phyloP scores from a whole-genome alignment of 106 monocot genomes.

The Phalaenopsis aphrodite region DNA sequence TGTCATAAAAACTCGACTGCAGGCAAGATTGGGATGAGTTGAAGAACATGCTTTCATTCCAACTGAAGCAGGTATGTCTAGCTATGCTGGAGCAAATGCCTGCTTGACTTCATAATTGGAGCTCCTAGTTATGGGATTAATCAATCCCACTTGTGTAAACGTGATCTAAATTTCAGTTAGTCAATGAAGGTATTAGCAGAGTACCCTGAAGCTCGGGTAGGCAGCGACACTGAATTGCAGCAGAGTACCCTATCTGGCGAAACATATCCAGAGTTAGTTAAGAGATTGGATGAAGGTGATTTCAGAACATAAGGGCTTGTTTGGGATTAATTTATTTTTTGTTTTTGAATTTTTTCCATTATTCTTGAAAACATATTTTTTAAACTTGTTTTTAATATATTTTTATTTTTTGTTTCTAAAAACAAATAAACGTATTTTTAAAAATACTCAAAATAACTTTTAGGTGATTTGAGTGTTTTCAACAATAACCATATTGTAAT shows the following conservation, averaged over 20 bases:
- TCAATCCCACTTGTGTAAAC: background rate
- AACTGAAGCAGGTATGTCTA: conserved; percentile 88
- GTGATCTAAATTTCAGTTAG: conserved; percentile 14
- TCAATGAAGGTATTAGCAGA: conserved; percentile 64
- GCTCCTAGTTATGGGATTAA: background rate
- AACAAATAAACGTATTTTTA: no score
- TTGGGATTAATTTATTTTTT: no score
- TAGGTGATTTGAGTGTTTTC: no score
- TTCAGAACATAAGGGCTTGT: background rate
- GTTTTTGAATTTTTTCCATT: no score
- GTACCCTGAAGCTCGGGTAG: conserved; percentile 57
- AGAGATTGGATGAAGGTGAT: conserved; percentile 83
- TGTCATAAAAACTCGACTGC: conserved; percentile 10
- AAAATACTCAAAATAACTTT: no score
- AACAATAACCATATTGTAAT: no score
- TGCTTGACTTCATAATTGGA: conserved; percentile 2
- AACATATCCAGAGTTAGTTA: conserved; percentile 58
- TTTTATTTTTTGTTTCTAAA: no score
- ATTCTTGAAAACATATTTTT: no score
- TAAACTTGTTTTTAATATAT: no score
- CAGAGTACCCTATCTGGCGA: conserved; percentile 53
- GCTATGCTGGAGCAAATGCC: conserved; percentile 21
- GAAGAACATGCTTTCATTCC: conserved; percentile 62
- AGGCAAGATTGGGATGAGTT: conserved; percentile 93
- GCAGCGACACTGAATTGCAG: conserved; percentile 21